A percentile compares a stretch with the other conserved stretches of the same genome.
These are phyloP conservation scores for Spiromastix sp. DNA, from an alignment of 2,329 filamentous ascomycete species.

Conservation along the genomic window DNA sequence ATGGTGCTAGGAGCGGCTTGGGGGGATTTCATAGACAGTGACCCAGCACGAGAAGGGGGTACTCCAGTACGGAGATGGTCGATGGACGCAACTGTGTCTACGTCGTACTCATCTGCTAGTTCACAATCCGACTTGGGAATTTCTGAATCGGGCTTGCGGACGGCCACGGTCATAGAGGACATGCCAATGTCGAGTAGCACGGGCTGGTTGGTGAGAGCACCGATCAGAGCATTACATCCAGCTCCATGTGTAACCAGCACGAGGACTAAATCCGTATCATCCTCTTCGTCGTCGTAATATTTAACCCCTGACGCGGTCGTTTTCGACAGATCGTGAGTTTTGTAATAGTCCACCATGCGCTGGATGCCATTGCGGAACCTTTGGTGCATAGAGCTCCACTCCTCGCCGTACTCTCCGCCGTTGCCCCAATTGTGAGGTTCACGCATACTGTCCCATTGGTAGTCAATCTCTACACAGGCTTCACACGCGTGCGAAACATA, in stretches of 20 bases:
- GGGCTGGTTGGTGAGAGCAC: slow-evolving; percentile 81
- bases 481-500: slow-evolving; percentile 87
- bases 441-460: slow-evolving; percentile 89
- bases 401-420: slow-evolving; percentile 79
- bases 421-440: slow-evolving; percentile 71
- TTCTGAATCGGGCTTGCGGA: slow-evolving; percentile 38
- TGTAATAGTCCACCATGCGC: slow-evolving; percentile 76
- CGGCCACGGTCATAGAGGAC: slow-evolving; percentile 83
- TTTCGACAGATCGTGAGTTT: slow-evolving; percentile 32
- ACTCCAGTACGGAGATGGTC: slow-evolving; percentile 48
- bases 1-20: slow-evolving; percentile 15
- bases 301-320: slow-evolving; percentile 10
- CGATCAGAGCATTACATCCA: slow-evolving; percentile 90
- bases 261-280: slow-evolving; percentile 64
- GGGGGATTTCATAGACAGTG: slow-evolving; percentile 17
- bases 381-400: slow-evolving; percentile 93
- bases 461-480: slow-evolving; percentile 77
- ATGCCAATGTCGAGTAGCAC: slow-evolving; percentile 84
- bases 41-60: slow-evolving; percentile 18
- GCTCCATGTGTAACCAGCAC: slow-evolving; percentile 89
- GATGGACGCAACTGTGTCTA: slow-evolving; percentile 49
- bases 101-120: slow-evolving; percentile 41
- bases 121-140: slow-evolving; percentile 11
- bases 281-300: slow-evolving; percentile 48
- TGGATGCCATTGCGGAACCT: slow-evolving; percentile 73